phyloP scores from a whole-genome alignment of 139 green algal genomes.

The Nannochloris sp. region DNA sequence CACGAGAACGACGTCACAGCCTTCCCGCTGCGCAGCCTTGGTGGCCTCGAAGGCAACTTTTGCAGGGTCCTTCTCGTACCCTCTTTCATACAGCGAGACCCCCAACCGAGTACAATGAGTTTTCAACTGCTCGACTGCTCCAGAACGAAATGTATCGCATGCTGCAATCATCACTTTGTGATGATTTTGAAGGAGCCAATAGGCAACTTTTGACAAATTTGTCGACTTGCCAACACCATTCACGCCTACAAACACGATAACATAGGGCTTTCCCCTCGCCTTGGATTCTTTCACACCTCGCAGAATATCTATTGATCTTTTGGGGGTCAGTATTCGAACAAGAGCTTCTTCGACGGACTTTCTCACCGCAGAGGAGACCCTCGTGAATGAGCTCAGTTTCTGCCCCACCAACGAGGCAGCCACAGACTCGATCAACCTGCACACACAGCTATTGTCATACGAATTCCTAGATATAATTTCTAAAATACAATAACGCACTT shows the following conservation, averaged over 20 bases:
- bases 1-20: slow-evolving; percentile 90
- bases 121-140: slow-evolving; percentile 97
- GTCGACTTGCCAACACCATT: slow-evolving; percentile 98
- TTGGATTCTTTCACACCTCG: slow-evolving; percentile 47
- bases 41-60: slow-evolving; percentile 81
- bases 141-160: slow-evolving; percentile 95
- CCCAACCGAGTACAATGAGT: slow-evolving; percentile 82
- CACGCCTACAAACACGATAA: slow-evolving; percentile 96
- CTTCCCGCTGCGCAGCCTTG: slow-evolving; percentile 63
- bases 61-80: slow-evolving; percentile 98
- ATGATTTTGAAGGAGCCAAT: slow-evolving; percentile 85
- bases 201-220: slow-evolving; percentile 96
- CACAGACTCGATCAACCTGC: slow-evolving; percentile 61
- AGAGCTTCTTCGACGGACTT: slow-evolving; percentile 72
- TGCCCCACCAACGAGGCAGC: slow-evolving; percentile 69
- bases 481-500: slow-evolving; percentile 26
- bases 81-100: slow-evolving; percentile 91
- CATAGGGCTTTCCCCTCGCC: slow-evolving; percentile 72
- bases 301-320: slow-evolving; percentile 67
- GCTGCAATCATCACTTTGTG: slow-evolving; percentile 84
- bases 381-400: slow-evolving; percentile 79
- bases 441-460: background rate
- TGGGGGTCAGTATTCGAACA: slow-evolving; percentile 70
- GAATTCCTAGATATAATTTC: slow-evolving; percentile 1
- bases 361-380: slow-evolving; percentile 62